Percentiles rank a stretch among this genome's conserved stretches.
Evolutionary conservation across 2,329 filamentous ascomycete species (phyloP).

Genomic region (Xylariaceae sp.): DNA sequence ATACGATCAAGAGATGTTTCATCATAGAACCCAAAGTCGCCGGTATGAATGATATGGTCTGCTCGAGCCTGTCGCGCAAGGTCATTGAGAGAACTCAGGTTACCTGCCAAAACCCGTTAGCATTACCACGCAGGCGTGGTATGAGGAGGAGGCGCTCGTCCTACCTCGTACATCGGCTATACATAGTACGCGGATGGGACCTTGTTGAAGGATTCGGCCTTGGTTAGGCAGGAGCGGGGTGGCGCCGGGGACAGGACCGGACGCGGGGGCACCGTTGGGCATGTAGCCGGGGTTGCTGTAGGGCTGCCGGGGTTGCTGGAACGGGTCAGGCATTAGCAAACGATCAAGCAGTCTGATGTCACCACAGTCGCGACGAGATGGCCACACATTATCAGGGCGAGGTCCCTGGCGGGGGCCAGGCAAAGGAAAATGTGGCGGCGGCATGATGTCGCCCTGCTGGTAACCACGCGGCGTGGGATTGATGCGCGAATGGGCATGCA

Average conservation of each 20-base stretch:
- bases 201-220: constrained; percentile 61
- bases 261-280: constrained; percentile 56
- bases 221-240: constrained; percentile 64
- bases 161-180: constrained; percentile 69
- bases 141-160: constrained; percentile 20
- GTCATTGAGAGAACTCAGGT: constrained; percentile 91
- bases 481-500: constrained; percentile 9
- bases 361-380: constrained; percentile 10
- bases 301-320: constrained; percentile 37
- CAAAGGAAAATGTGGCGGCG: neutral
- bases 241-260: constrained; percentile 52
- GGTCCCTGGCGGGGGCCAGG: neutral
- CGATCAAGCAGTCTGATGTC: constrained; percentile 19
- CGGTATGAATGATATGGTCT: constrained; percentile 97
- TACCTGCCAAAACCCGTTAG: constrained; percentile 56
- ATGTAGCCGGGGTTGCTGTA: constrained; percentile 55
- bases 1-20: constrained; percentile 93
- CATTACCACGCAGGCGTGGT: constrained; percentile 5
- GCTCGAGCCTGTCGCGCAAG: constrained; percentile 91
- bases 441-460: constrained; percentile 4
- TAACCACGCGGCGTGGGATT: neutral
- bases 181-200: constrained; percentile 63
- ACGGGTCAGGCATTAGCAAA: constrained; percentile 18
- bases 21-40: constrained; percentile 99
- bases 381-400: neutral